Conservation (phyloP, 23 red algal species). For the Cyanidium caldarium region DNA sequence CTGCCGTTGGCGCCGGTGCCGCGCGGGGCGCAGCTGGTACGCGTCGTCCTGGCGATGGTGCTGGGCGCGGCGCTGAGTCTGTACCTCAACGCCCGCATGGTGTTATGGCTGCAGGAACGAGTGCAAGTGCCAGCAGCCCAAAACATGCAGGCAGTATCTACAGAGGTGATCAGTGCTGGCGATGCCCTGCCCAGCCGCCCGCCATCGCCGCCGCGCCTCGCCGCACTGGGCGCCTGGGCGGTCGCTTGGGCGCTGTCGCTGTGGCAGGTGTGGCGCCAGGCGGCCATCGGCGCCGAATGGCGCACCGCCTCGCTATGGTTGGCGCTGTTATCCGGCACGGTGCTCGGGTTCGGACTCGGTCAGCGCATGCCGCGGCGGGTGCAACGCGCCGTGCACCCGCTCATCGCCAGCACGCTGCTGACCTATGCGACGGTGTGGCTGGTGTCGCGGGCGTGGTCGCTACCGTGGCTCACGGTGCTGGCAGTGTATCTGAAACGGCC, state of each 20-base stretch:
- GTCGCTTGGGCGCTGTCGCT: neutral
- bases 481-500: constrained; percentile 1
- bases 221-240: neutral
- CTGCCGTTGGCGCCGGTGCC: constrained; percentile 47
- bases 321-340: constrained; percentile 17
- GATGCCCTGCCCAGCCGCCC: neutral
- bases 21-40: constrained; percentile 29
- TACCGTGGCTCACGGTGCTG: neutral
- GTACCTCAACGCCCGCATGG: neutral
- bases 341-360: constrained; percentile 56
- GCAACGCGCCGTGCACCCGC: constrained; percentile 48
- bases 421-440: neutral
- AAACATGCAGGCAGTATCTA: no score
- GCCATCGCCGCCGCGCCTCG: neutral
- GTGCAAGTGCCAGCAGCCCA: no score
- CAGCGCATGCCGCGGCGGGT: constrained; percentile 35
- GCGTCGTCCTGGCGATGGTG: neutral
- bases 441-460: neutral
- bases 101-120: neutral
- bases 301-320: neutral
- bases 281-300: neutral
- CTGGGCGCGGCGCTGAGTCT: neutral
- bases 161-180: no score
- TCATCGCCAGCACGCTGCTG: constrained; percentile 46
- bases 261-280: neutral